These are phyloP conservation scores for Fragosphaeria purpurea DNA, from an alignment of 2,329 filamentous ascomycete species.

Conservation along the genomic window DNA sequence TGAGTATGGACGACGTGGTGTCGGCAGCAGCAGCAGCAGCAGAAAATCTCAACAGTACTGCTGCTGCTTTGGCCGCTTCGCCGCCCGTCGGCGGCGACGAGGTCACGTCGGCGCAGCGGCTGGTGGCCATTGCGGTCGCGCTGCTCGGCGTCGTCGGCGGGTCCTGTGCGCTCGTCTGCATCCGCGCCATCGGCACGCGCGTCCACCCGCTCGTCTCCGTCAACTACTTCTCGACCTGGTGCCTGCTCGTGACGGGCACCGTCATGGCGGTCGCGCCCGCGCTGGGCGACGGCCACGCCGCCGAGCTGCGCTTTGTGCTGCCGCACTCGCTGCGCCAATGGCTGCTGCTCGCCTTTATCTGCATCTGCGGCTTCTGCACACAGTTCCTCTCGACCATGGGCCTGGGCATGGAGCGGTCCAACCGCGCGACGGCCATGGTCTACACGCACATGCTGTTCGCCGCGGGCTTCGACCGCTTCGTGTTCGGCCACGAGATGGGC, in stretches of 20 bases:
- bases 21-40: neutral
- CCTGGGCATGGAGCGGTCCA: conserved; percentile 56
- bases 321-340: conserved; percentile 44
- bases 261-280: conserved; percentile 44
- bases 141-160: conserved; percentile 70
- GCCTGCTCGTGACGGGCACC: conserved; percentile 54
- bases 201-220: conserved; percentile 77
- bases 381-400: conserved; percentile 79
- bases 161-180: conserved; percentile 61
- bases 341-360: conserved; percentile 57
- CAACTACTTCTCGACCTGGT: conserved; percentile 70
- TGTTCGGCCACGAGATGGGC: conserved; percentile 43
- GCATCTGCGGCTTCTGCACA: conserved; percentile 67
- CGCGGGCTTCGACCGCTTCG: conserved; percentile 38
- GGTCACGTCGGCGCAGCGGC: conserved; percentile 10
- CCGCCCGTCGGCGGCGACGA: neutral
- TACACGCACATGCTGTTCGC: conserved; percentile 50
- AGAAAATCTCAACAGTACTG: neutral
- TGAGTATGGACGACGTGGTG: neutral
- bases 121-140: conserved; percentile 28
- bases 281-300: conserved; percentile 36
- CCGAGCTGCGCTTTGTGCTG: conserved; percentile 29
- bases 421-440: conserved; percentile 47
- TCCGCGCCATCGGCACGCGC: conserved; percentile 69
- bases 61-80: neutral